Percentiles rank a stretch among this genome's conserved stretches.
Conservation (phyloP, 2,329 filamentous ascomycete genomes). For the Aspergillus pseudoviridinutans region DNA sequence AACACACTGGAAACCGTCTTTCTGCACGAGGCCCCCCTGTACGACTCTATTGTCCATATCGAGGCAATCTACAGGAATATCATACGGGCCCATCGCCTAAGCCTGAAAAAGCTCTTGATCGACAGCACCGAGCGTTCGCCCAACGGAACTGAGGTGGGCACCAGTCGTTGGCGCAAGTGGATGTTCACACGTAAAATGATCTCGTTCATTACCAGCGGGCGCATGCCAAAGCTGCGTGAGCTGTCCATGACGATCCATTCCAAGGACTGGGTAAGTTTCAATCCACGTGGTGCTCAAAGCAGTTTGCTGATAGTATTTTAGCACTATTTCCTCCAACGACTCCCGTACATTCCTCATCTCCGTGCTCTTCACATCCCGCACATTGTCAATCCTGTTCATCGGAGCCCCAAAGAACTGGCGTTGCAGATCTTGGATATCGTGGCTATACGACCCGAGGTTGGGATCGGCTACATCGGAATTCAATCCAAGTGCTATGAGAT, state of each 20-base stretch:
- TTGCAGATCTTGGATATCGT: conserved; percentile 76
- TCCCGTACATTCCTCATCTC: conserved; percentile 67
- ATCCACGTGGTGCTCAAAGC: not conserved
- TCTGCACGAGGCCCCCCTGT: conserved; percentile 61
- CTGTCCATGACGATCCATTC: conserved; percentile 69
- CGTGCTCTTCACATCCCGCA: conserved; percentile 68
- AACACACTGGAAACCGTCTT: conserved; percentile 78
- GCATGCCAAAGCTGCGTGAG: conserved; percentile 68
- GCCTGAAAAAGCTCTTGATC: conserved; percentile 68
- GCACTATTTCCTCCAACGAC: conserved; percentile 74
- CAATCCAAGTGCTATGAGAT: conserved; percentile 79
- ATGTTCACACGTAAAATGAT: conserved; percentile 66
- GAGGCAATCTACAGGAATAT: conserved; percentile 68
- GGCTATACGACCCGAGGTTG: conserved; percentile 68
- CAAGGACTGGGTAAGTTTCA: conserved; percentile 67
- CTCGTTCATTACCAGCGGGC: conserved; percentile 69
- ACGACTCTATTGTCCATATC: conserved; percentile 59
- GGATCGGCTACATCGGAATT: conserved; percentile 73
- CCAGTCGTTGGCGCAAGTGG: conserved; percentile 63
- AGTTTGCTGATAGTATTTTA: conserved; percentile 32
- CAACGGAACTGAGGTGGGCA: conserved; percentile 35
- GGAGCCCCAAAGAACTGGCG: conserved; percentile 66
- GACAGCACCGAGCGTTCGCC: conserved; percentile 61
- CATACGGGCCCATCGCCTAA: conserved; percentile 65
- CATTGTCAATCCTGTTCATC: conserved; percentile 59